phyloP scores from a whole-genome alignment of 2,329 filamentous ascomycete genomes.

The Aspergillus melleus region DNA sequence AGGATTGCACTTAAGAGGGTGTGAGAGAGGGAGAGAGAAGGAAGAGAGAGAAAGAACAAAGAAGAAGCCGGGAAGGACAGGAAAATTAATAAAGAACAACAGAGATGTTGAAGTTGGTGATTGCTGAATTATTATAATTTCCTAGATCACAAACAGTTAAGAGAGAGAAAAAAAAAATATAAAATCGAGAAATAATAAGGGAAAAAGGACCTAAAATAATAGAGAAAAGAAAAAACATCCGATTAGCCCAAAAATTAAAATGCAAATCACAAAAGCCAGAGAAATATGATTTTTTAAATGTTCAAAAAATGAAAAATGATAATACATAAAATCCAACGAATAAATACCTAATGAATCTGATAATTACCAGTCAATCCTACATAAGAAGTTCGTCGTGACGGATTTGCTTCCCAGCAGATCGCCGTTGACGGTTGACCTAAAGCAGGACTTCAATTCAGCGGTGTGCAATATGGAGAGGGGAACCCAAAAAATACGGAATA shows the following conservation, averaged over 20 bases:
- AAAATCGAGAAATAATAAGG: background rate
- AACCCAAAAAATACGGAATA: background rate
- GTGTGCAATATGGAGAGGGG: constrained; percentile 6
- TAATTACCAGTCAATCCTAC: background rate
- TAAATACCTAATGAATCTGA: background rate
- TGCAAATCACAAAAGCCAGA: background rate
- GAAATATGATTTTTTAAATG: background rate
- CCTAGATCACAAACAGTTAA: background rate
- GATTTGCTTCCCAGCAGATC: background rate
- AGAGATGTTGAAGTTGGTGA: background rate
- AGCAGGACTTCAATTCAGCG: constrained; percentile 3
- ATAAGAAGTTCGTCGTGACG: too few species aligned
- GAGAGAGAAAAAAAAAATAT: background rate
- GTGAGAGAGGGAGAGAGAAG: constrained; percentile 12
- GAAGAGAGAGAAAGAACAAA: background rate
- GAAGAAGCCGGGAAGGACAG: constrained; percentile 3
- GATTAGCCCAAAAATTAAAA: background rate
- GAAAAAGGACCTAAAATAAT: background rate
- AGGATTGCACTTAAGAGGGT: constrained; percentile 9
- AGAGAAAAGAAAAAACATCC: background rate
- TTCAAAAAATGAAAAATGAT: background rate
- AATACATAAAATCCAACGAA: background rate
- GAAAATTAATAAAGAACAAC: constrained; percentile 1
- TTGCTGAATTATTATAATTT: constrained; percentile 2
- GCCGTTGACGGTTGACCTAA: background rate